Conservation (phyloP, 78 protist species). For the Dictyostelium intermedium region DNA sequence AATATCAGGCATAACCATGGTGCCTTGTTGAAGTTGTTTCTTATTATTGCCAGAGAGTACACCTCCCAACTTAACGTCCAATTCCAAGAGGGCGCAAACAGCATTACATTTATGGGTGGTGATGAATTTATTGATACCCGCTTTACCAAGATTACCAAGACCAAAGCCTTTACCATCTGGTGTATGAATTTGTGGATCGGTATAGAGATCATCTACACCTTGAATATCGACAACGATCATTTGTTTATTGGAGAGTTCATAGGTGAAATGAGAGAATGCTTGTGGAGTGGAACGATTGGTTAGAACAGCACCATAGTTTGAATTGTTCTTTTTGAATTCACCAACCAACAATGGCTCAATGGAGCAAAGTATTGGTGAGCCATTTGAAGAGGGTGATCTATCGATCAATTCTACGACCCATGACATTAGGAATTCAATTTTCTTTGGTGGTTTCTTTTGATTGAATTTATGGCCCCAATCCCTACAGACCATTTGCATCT, state of each 20-base stretch:
- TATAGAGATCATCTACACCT: conserved; percentile 93
- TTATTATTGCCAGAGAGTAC: neutral
- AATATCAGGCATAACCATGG: conserved; percentile 78
- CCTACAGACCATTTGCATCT: conserved; percentile 74
- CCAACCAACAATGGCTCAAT: conserved; percentile 75
- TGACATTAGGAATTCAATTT: conserved; percentile 67
- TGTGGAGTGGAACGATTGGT: conserved; percentile 88
- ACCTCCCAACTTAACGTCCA: conserved; percentile 73
- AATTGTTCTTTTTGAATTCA: conserved; percentile 72
- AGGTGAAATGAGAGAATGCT: conserved; percentile 94
- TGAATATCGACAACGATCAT: conserved; percentile 87
- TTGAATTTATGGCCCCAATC: conserved; percentile 71
- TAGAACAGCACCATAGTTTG: conserved; percentile 72
- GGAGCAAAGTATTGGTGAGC: conserved; percentile 28
- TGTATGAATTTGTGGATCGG: conserved; percentile 95
- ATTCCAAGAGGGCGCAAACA: conserved; percentile 78
- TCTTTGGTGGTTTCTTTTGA: conserved; percentile 80
- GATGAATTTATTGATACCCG: conserved; percentile 87
- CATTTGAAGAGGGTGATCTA: neutral
- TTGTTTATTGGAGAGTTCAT: conserved; percentile 69
- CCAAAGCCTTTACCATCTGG: conserved; percentile 88
- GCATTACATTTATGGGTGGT: conserved; percentile 89
- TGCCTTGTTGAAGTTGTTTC: conserved; percentile 55
- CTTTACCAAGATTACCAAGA: conserved; percentile 86
- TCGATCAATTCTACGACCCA: conserved; percentile 71